Conservation (phyloP, 495 filamentous ascomycete genomes). For the Apodospora peruviana region DNA sequence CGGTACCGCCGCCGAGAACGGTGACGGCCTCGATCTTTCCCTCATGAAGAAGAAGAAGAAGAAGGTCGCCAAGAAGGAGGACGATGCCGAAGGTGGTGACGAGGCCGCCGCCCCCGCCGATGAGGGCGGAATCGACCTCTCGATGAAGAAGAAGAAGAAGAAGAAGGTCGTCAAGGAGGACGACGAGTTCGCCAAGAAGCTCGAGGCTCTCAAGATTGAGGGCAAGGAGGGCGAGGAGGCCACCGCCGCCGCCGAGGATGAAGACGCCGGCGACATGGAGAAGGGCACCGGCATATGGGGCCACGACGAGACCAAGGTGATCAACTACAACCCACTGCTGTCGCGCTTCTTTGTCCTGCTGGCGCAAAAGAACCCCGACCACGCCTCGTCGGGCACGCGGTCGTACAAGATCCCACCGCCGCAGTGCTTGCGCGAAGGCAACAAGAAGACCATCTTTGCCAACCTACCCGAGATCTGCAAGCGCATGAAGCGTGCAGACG, state of each 20-base stretch:
- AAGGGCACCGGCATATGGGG: slow-evolving; percentile 92
- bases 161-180: slow-evolving; percentile 71
- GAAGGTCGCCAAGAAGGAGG: slow-evolving; percentile 66
- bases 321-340: slow-evolving; percentile 80
- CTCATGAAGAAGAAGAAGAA: slow-evolving; percentile 72
- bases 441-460: slow-evolving; percentile 99
- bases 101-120: slow-evolving; percentile 17
- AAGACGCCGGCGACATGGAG: slow-evolving; percentile 66
- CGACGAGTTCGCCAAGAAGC: slow-evolving; percentile 52
- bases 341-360: slow-evolving; percentile 88
- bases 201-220: slow-evolving; percentile 71
- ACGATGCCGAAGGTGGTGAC: slow-evolving; percentile 58
- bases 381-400: slow-evolving; percentile 77
- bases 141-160: slow-evolving; percentile 95
- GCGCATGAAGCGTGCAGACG: slow-evolving; percentile 93
- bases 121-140: slow-evolving; percentile 47
- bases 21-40: slow-evolving; percentile 39
- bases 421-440: slow-evolving; percentile 98
- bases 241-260: slow-evolving; percentile 42
- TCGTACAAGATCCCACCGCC: slow-evolving; percentile 98
- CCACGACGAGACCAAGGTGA: slow-evolving; percentile 67
- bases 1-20: slow-evolving; percentile 47
- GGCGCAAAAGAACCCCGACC: slow-evolving; percentile 88
- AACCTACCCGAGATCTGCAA: slow-evolving; percentile 63
- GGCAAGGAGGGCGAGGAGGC: slow-evolving; percentile 55